These are phyloP conservation scores for Roridomyces roridus DNA, from an alignment of 768 basidiomycete genomes.

Conservation along the genomic window DNA sequence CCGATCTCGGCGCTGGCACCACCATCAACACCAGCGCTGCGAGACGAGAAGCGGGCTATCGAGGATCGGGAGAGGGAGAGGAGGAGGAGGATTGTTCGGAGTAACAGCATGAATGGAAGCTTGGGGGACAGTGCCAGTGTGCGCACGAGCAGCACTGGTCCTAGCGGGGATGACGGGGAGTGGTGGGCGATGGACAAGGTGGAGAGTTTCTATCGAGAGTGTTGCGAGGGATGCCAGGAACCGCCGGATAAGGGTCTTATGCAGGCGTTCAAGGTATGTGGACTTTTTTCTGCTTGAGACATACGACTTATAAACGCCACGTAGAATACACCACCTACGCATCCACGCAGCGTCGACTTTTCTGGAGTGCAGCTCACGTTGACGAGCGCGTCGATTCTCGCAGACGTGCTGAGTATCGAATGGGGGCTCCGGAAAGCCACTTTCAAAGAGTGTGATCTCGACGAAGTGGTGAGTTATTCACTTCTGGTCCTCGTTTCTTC, in stretches of 20 bases:
- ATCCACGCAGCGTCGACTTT: constrained; percentile 79
- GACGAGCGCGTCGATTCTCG: constrained; percentile 77
- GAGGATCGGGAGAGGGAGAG: constrained; percentile 79
- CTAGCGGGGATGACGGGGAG: constrained; percentile 48
- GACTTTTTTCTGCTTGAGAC: not conserved
- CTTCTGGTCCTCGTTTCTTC: too few relatives aligned
- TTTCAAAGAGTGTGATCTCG: constrained; percentile 86
- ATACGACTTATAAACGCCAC: not conserved
- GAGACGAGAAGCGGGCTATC: constrained; percentile 83
- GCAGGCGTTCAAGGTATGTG: constrained; percentile 71
- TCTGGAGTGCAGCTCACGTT: constrained; percentile 78
- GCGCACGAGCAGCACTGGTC: not conserved
- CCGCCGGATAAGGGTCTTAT: constrained; percentile 67
- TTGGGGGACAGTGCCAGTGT: not conserved
- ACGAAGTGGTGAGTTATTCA: constrained; percentile 68
- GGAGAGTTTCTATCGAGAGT: constrained; percentile 86
- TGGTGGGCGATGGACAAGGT: constrained; percentile 91
- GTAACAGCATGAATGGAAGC: constrained; percentile 43
- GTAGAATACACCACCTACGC: constrained; percentile 58
- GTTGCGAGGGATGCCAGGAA: constrained; percentile 81
- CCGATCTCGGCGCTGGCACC: constrained; percentile 87
- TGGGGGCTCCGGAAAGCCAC: constrained; percentile 91
- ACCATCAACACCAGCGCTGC: constrained; percentile 78
- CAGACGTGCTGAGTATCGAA: constrained; percentile 91
- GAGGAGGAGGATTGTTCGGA: constrained; percentile 67